Percentiles rank a stretch among this genome's conserved stretches.
Conservation (phyloP, 2,329 filamentous ascomycete species). For the Stagonosporopsis tanaceti region DNA sequence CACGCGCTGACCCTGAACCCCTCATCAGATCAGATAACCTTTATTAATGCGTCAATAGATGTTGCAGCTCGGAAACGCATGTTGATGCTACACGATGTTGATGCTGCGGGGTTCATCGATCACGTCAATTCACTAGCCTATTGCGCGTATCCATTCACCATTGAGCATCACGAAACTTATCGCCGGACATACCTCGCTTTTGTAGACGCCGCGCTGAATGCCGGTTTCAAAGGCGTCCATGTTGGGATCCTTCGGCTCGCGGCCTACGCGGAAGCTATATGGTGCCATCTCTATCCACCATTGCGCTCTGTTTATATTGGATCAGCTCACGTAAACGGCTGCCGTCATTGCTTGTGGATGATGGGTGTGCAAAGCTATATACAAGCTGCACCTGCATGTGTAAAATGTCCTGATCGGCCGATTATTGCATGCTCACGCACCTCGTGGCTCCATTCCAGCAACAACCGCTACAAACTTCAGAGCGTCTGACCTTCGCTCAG, state of each 20-base stretch:
- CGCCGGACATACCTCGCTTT: slow-evolving; percentile 14
- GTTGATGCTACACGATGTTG: slow-evolving; percentile 17
- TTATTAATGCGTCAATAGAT: slow-evolving; percentile 26
- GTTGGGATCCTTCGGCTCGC: background rate
- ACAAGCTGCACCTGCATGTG: background rate
- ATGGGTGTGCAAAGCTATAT: background rate
- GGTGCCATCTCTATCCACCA: slow-evolving; percentile 34
- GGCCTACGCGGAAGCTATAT: slow-evolving; percentile 14
- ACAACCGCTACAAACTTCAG: background rate
- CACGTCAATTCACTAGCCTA: slow-evolving; percentile 44
- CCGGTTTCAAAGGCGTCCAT: background rate
- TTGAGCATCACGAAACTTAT: slow-evolving; percentile 34
- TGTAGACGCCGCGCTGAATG: slow-evolving; percentile 4
- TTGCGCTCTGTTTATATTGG: slow-evolving; percentile 17
- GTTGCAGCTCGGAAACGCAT: slow-evolving; percentile 17
- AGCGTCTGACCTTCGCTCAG: background rate
- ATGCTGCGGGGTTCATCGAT: slow-evolving; percentile 46
- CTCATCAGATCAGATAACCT: slow-evolving; percentile 11
- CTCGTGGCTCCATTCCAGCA: background rate
- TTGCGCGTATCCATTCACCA: slow-evolving; percentile 39
- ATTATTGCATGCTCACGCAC: background rate
- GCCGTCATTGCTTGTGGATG: background rate
- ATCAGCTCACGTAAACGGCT: background rate
- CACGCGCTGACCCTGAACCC: background rate
- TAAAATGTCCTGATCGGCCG: background rate